These are phyloP conservation scores for Vitis rotundifolia DNA, from an alignment of 164 flowering plant species.

Conservation along the genomic window DNA sequence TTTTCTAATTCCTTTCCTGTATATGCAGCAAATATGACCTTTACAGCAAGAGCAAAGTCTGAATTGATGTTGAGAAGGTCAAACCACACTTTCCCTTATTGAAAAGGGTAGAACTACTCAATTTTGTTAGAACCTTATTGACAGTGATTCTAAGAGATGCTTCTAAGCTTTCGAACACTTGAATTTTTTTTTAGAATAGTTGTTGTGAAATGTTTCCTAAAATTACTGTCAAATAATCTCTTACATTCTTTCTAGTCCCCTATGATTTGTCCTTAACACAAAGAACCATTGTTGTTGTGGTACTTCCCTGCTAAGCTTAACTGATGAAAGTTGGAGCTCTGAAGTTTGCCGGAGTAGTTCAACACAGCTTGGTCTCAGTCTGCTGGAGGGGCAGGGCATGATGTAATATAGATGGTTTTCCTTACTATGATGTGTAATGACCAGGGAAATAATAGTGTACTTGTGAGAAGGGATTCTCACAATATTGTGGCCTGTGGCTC, in stretches of 20 bases:
- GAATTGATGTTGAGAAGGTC: conserved; percentile 44
- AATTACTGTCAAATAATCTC: background rate
- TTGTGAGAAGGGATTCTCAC: no score
- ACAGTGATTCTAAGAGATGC: no score
- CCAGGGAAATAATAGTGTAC: no score
- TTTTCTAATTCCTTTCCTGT: background rate
- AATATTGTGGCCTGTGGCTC: no score
- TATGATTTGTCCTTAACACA: background rate
- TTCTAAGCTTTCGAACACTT: no score
- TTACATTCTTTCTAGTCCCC: background rate
- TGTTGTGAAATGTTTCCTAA: no score
- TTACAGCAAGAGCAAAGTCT: conserved; percentile 54
- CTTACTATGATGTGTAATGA: no score
- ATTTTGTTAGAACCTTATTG: no score
- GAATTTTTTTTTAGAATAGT: no score
- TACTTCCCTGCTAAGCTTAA: conserved; percentile 38
- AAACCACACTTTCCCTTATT: conserved; percentile 44
- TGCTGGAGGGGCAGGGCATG: no score
- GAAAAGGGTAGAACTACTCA: conserved; percentile 30
- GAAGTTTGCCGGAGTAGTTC: background rate
- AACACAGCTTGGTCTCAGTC: no score
- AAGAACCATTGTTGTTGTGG: conserved; percentile 17
- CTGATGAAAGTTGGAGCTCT: conserved; percentile 27
- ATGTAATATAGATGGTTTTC: no score
- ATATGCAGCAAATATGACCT: conserved; percentile 46